A percentile compares a stretch with the other conserved stretches of the same genome.
Evolutionary conservation across 2,329 filamentous ascomycete genomes (phyloP).

Genomic region (Fusarium cicatricum): DNA sequence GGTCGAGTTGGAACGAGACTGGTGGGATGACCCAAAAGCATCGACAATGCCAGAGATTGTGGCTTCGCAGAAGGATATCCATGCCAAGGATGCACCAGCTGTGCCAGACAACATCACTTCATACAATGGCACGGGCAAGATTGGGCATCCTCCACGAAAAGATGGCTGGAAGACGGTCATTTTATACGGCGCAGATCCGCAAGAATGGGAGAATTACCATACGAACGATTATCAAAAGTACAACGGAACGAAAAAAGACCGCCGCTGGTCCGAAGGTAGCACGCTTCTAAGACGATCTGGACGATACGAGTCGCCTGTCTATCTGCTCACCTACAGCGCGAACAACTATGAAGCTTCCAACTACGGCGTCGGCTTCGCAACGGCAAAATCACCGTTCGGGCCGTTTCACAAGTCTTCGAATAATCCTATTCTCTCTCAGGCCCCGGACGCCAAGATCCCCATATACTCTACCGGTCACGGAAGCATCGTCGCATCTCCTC

Average conservation of each 20-base stretch:
- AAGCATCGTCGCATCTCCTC: constrained; percentile 47
- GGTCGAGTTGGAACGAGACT: constrained; percentile 45
- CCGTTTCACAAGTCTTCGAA: constrained; percentile 45
- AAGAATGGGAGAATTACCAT: constrained; percentile 49
- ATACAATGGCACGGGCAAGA: constrained; percentile 48
- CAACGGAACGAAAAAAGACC: constrained; percentile 48
- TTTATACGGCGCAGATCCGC: constrained; percentile 47
- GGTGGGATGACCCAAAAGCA: constrained; percentile 48
- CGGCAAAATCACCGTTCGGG: constrained; percentile 43
- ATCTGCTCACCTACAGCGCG: constrained; percentile 39
- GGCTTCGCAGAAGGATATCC: constrained; percentile 41
- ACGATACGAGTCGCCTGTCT: constrained; percentile 39
- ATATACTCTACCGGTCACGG: constrained; percentile 48
- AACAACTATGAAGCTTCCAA: constrained; percentile 50
- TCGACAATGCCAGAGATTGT: constrained; percentile 47
- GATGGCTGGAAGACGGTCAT: constrained; percentile 50
- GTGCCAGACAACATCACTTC: constrained; percentile 44
- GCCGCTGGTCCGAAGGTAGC: constrained; percentile 49
- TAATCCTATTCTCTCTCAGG: constrained; percentile 46
- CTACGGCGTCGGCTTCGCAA: constrained; percentile 49
- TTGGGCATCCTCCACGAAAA: constrained; percentile 46
- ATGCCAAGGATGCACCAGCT: constrained; percentile 38
- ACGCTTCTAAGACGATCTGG: constrained; percentile 41
- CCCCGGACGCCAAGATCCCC: constrained; percentile 39
- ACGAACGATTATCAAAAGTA: constrained; percentile 46